Evolutionary conservation across 108 stramenopile genomes (phyloP), one percentile per base, ranked within the genome.

Genomic region (Fragilariopsis cylindrus): DNA sequence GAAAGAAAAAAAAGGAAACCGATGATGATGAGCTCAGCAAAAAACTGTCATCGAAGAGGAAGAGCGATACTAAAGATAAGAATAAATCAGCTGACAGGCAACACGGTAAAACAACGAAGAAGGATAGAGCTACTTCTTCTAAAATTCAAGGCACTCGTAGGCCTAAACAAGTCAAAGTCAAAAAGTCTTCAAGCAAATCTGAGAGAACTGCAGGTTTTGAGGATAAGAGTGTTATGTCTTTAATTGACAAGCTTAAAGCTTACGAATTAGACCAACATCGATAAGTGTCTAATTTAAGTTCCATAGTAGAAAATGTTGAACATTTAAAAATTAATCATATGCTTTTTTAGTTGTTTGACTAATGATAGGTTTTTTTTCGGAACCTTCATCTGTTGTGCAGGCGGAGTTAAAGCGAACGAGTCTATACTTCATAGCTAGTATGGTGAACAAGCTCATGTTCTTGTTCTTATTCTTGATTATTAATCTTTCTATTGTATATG

Each of bases 201-300:
- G 55, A 56, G 5, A 5, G 19, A 56, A 56, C 16, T 6, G 9
- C 5, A 56, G 55, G 55, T 19, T 56, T 56, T 56, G 55, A 56
- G 19, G 55, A 56, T 19, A 56, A 56, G 19, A 56, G 9, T 56
- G 55, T 56, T 9, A 56, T 56, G 55, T 19, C 16, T 56, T 19
- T 56, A 19, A 56, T 56, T 19, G 55, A 56, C 55, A 56, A 56
- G 55, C 55, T 56, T 5, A 56, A 56, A 19, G 55, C 55, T 5
- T 56, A 56, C 9, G 55, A 56, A 56, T 19, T 56, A 19, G 19
- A 56, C 16, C 19, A 56, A 11, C 9, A 9, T 9, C 19, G 55
- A 9, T 56, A n/a, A 56, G 19, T 30, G 30, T 30, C 30, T 30
- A 30, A 30, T 30, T 30, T 30, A 30, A 30, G 30, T 30, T 30